phyloP scores from a whole-genome alignment of 78 protist species.

The Thecamonas trahens region DNA sequence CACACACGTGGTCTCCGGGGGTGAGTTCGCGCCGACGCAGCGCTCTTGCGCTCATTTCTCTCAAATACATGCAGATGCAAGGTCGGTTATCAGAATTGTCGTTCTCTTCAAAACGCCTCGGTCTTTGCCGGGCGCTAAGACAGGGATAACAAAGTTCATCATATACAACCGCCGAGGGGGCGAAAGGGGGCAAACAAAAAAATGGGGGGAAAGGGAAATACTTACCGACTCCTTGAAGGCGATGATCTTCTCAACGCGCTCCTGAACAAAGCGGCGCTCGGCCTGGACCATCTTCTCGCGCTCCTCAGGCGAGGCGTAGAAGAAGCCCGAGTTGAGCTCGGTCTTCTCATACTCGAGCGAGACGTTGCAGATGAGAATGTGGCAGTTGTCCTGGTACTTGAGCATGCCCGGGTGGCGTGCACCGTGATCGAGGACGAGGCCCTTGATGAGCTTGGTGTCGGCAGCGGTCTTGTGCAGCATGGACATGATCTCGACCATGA shows the following conservation, averaged over 20 bases:
- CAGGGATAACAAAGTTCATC: no score
- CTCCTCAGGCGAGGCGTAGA: slow-evolving; percentile 78
- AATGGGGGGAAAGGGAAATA: no score
- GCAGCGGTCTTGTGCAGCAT: slow-evolving; percentile 86
- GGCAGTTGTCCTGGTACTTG: slow-evolving; percentile 60
- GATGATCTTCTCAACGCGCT: slow-evolving; percentile 73
- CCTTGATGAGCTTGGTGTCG: slow-evolving; percentile 79
- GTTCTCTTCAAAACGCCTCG: no score
- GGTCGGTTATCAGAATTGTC: no score
- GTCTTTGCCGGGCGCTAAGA: no score
- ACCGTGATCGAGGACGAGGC: slow-evolving; percentile 99
- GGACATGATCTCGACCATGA: slow-evolving; percentile 95
- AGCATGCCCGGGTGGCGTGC: slow-evolving; percentile 98
- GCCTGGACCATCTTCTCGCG: slow-evolving; percentile 85
- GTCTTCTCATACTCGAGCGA: slow-evolving; percentile 96
- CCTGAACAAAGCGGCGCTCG: slow-evolving; percentile 92
- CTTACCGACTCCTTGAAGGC: slow-evolving; percentile 88
- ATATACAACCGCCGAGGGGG: no score
- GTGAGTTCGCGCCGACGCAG: no score
- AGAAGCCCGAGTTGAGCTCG: slow-evolving; percentile 87
- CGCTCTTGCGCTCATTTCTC: no score
- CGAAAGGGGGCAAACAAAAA: no score
- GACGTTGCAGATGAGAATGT: slow-evolving; percentile 89
- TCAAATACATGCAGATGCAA: no score
- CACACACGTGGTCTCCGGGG: no score